Evolutionary conservation across 495 filamentous ascomycete genomes (phyloP).

Genomic region (Jackrogersella multiformis): DNA sequence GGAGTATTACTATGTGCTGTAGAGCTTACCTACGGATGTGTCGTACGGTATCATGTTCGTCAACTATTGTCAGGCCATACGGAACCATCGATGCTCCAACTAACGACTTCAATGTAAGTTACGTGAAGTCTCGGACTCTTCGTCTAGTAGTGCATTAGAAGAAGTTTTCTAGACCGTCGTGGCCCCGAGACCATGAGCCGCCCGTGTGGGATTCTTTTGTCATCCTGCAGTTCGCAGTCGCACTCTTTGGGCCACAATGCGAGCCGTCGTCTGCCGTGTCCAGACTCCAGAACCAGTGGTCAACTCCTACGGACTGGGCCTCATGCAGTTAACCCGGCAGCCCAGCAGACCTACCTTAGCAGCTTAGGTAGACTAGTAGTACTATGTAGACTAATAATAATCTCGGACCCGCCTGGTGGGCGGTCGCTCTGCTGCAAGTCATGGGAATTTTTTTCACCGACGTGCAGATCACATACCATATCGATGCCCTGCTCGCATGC

Average conservation of each 20-base stretch:
- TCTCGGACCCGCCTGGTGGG: conserved; percentile 27
- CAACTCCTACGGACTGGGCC: conserved; percentile 23
- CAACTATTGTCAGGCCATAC: conserved; percentile 18
- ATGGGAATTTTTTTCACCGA: conserved; percentile 43
- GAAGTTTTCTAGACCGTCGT: conserved; percentile 24
- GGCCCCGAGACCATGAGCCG: conserved; percentile 25
- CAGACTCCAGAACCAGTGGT: conserved; percentile 35
- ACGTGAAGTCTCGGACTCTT: not conserved
- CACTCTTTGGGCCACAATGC: conserved; percentile 25
- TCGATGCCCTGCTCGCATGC: conserved; percentile 28
- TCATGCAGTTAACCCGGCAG: conserved; percentile 32
- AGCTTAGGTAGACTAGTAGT: too few species aligned
- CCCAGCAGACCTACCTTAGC: too few species aligned
- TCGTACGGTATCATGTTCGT: conserved; percentile 24
- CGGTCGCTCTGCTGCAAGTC: conserved; percentile 36
- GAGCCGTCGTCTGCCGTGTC: conserved; percentile 29
- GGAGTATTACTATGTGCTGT: conserved; percentile 8
- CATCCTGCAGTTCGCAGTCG: conserved; percentile 31
- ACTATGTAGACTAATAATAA: conserved; percentile 44
- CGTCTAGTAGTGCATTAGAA: conserved; percentile 3
- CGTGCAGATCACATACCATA: conserved; percentile 36
- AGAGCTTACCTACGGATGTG: conserved; percentile 11
- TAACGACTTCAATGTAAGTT: not conserved
- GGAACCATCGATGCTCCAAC: conserved; percentile 2
- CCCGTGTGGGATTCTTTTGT: conserved; percentile 32